These are phyloP conservation scores for Nannochloris sp. DNA, from an alignment of 139 green algal genomes.

Conservation along the genomic window DNA sequence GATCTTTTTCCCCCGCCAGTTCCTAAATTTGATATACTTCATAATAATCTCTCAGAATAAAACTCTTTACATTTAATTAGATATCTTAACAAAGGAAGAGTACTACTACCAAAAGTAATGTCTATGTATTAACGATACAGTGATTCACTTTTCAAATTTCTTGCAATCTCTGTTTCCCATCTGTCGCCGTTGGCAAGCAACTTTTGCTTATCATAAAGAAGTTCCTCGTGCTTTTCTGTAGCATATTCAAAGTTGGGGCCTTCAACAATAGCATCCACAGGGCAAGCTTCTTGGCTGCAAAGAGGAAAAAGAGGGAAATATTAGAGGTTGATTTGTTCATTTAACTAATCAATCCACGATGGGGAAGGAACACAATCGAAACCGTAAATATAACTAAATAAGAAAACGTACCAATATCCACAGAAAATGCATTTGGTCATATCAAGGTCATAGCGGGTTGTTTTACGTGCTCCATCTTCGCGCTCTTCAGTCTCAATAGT, in stretches of 20 bases:
- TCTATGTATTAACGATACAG: slow-evolving; percentile 72
- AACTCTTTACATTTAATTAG: no score
- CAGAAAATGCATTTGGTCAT: slow-evolving; percentile 87
- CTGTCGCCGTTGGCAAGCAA: slow-evolving; percentile 94
- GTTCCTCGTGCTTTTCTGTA: slow-evolving; percentile 83
- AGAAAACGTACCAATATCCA: no score
- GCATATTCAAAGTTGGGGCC: slow-evolving; percentile 98
- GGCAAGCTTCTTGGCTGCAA: slow-evolving; percentile 90
- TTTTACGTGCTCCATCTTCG: slow-evolving; percentile 79
- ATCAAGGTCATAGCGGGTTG: slow-evolving; percentile 93
- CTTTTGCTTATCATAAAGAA: slow-evolving; percentile 99
- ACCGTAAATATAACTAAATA: no score
- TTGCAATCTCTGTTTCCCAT: slow-evolving; percentile 97
- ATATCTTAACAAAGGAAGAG: no score
- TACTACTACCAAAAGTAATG: no score
- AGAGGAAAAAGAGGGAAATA: neutral
- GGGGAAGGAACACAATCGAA: no score
- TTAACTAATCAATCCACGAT: no score
- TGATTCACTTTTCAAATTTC: slow-evolving; percentile 76
- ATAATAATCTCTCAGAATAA: no score
- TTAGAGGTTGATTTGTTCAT: no score
- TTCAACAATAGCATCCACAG: slow-evolving; percentile 98
- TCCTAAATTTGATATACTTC: no score
- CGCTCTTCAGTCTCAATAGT: slow-evolving; percentile 99
- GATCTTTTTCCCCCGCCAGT: no score